These are phyloP conservation scores for Ustilago lituana DNA, from an alignment of 1,284 basidiomycete genomes.

Conservation along the genomic window DNA sequence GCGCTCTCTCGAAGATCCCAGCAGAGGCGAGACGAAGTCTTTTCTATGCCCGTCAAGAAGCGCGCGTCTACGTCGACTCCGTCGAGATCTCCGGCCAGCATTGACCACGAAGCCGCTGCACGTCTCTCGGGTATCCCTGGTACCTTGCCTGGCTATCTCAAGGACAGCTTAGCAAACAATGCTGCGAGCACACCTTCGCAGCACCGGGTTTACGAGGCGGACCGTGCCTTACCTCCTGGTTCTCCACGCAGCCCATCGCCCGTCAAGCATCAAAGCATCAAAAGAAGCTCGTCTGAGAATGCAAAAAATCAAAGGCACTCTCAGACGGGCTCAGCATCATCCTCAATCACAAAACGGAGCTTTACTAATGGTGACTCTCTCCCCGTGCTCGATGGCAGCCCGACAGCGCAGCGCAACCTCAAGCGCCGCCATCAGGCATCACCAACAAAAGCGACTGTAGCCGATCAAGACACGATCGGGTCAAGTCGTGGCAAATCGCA, in stretches of 20 bases:
- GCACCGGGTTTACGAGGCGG: not conserved
- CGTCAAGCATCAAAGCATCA: conserved; percentile 6
- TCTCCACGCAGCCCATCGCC: conserved; percentile 13
- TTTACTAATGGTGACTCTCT: no score
- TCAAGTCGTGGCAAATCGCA: conserved; percentile 5
- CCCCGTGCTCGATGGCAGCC: not conserved
- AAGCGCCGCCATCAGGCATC: conserved; percentile 20
- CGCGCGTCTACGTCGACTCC: not conserved
- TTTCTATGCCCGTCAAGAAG: conserved; percentile 25
- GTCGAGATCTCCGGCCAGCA: conserved; percentile 9
- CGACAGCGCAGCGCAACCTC: conserved; percentile 6
- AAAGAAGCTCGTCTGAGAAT: conserved; percentile 8
- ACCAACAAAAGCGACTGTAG: conserved; percentile 12
- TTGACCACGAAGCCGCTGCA: conserved; percentile 27
- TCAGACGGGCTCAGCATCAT: no score
- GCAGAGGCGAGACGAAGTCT: conserved; percentile 13
- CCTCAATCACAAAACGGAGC: no score
- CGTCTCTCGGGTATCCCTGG: conserved; percentile 42
- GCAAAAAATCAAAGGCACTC: no score
- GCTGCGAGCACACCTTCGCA: not conserved
- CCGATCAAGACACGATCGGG: not conserved
- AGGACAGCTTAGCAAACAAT: conserved; percentile 1
- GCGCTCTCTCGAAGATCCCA: conserved; percentile 33
- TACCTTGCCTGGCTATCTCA: conserved; percentile 38
- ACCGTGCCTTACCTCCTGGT: not conserved